Evolutionary conservation across 257 asterid genomes (phyloP).

Genomic region (Penstemon barbatus): DNA sequence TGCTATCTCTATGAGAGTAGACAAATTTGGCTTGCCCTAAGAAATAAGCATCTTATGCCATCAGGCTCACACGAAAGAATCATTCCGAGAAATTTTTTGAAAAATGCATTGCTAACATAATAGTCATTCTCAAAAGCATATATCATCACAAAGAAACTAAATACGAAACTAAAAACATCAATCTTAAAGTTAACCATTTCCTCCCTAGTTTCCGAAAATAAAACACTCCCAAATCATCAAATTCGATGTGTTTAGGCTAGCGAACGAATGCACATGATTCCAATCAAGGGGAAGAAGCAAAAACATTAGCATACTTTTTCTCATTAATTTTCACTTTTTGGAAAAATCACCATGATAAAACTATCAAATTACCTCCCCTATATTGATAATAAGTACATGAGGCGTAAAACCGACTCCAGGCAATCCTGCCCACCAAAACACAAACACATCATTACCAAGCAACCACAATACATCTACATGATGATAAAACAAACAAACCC

Average conservation of each 20-base stretch:
- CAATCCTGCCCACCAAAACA: conserved; percentile 33
- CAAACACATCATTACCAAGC: conserved; percentile 15
- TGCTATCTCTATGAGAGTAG: neutral
- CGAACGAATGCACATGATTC: neutral
- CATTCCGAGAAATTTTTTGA: conserved; percentile 5
- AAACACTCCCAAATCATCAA: neutral
- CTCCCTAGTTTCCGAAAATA: neutral
- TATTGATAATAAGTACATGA: conserved; percentile 41
- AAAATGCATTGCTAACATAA: neutral
- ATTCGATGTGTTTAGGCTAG: neutral
- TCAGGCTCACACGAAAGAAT: conserved; percentile 6
- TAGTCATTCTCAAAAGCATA: neutral
- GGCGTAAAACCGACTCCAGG: conserved; percentile 55
- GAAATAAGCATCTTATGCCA: conserved; percentile 13
- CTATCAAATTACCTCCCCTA: conserved; percentile 43
- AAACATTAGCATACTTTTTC: neutral
- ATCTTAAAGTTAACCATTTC: neutral
- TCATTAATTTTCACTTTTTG: too few species aligned
- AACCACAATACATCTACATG: neutral
- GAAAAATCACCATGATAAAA: neutral
- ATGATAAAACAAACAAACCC: neutral
- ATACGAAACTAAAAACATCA: neutral
- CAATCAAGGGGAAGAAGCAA: neutral
- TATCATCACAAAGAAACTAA: neutral
- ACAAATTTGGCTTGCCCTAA: neutral